These are phyloP conservation scores for Apiotrichum akiyoshidainum DNA, from an alignment of 1,284 basidiomycete species.

Conservation along the genomic window DNA sequence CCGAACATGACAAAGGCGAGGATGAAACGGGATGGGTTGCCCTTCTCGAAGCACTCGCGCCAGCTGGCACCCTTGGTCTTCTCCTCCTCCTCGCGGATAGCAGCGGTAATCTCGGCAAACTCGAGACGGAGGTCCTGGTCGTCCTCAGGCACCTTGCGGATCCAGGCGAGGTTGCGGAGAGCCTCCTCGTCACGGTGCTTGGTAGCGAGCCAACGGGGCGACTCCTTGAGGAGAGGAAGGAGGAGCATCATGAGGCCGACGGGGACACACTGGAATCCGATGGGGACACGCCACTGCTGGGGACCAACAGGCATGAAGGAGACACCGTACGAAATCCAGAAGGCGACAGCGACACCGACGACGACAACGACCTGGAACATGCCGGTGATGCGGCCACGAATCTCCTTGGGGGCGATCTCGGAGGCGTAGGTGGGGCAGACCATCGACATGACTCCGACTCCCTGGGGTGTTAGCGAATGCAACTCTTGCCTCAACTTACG, in stretches of 20 bases:
- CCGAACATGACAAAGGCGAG: constrained; percentile 59
- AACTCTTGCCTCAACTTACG: too few relatives aligned
- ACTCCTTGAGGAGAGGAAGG: constrained; percentile 61
- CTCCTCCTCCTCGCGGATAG: constrained; percentile 55
- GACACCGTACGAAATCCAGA: constrained; percentile 42
- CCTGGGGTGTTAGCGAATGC: constrained; percentile 32
- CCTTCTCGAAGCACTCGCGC: constrained; percentile 66
- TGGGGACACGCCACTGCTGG: constrained; percentile 46
- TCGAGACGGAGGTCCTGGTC: constrained; percentile 57
- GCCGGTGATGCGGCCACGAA: constrained; percentile 62
- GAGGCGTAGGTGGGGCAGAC: constrained; percentile 70
- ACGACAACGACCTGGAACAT: constrained; percentile 76
- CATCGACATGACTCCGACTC: constrained; percentile 59
- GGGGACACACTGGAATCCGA: constrained; percentile 57
- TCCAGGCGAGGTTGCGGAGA: constrained; percentile 56
- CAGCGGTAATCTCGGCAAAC: constrained; percentile 57
- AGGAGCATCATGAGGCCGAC: constrained; percentile 72
- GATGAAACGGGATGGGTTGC: constrained; percentile 67
- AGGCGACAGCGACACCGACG: constrained; percentile 40
- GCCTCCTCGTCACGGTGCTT: constrained; percentile 57
- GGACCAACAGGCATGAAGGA: constrained; percentile 35
- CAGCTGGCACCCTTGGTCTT: constrained; percentile 43
- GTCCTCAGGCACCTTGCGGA: constrained; percentile 57
- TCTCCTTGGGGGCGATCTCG: constrained; percentile 73
- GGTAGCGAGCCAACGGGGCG: constrained; percentile 59